Evolutionary conservation across 2,329 filamentous ascomycete genomes (phyloP), one percentile per base, ranked within the genome.

Genomic region (Thielaviopsis musarum): DNA sequence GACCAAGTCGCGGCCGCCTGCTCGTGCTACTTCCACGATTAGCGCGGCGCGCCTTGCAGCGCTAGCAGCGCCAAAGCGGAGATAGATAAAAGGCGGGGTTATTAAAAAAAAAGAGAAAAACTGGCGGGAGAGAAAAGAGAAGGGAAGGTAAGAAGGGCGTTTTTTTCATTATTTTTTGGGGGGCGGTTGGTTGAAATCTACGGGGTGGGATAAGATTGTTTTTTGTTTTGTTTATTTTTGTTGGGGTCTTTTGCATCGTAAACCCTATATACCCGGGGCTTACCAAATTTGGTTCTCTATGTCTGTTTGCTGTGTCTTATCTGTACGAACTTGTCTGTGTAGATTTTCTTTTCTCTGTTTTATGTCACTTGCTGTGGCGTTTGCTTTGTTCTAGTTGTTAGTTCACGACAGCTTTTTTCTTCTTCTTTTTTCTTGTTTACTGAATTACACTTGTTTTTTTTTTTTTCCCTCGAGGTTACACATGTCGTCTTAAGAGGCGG

Each of bases 11-110:
- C 57, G 51, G 30, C 15, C 28, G 7, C 45, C 28, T 21, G 53
- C 30, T 38, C 55, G 56, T 26, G 52, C 49, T 53, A 45, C 59
- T 52, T 22, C 59, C 22, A 41, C 51, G 13, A 54, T 59, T 15
- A 61, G 56, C 13, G 60, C 60, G 6, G 55, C 60, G 22, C 53
- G 60, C 26, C 51, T 61, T 26, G 56, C 56, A 17, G 51, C 41
- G 57, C 51, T 61, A 38, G 60, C 60, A 34, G 48, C 52, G 15
- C 60, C 60, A 10, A 61, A 61, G 54, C 54, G 41, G 30, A 41
- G 60, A 54, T 61, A 53, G 38, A 54, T 15, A 54, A 30, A n/a
- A 26, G 52, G 52, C 10, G 19, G 2, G n/a, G 1, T 53, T 21
- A 10, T 19, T 41, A 22, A 2, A 41, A n/a, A 58, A 22, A 53